Evolutionary conservation across 1,139 yeast genomes (phyloP).

Genomic region (Arxiozyma bovina): DNA sequence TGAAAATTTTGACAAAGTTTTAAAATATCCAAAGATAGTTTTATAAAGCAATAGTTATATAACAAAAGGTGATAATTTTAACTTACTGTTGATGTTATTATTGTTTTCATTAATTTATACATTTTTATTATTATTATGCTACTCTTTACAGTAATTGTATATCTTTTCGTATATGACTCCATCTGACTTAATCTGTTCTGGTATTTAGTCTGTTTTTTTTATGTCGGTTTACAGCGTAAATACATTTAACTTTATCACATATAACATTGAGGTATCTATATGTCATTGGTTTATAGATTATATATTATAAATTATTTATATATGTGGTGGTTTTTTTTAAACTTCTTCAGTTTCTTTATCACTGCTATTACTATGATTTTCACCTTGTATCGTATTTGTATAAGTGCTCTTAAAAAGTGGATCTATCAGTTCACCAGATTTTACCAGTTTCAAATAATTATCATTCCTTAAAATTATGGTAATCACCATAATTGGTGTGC

Average conservation of each 20-base stretch:
- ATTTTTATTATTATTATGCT: neutral
- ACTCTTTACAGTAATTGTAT: too few relatives aligned
- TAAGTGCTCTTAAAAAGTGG: neutral
- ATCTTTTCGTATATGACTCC: neutral
- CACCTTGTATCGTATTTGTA: neutral
- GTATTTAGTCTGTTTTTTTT: too few relatives aligned
- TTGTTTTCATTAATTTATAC: neutral
- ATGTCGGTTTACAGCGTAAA: neutral
- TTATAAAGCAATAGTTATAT: neutral
- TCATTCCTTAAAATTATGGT: conserved; percentile 16
- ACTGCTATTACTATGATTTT: neutral
- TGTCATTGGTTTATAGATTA: too few relatives aligned
- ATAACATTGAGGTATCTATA: too few relatives aligned
- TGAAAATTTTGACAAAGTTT: neutral
- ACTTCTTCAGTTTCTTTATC: neutral
- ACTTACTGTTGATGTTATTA: neutral
- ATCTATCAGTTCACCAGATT: neutral
- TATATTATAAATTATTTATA: too few relatives aligned
- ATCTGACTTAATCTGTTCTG: neutral
- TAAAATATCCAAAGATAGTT: conserved; percentile 6
- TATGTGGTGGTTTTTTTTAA: neutral
- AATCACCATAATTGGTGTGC: conserved; percentile 16
- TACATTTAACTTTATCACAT: too few relatives aligned
- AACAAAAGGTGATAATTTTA: neutral
- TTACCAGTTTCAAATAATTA: conserved; percentile 7